Evolutionary conservation across 257 asterid species (phyloP).

Genomic region (Nemophila menziesii): DNA sequence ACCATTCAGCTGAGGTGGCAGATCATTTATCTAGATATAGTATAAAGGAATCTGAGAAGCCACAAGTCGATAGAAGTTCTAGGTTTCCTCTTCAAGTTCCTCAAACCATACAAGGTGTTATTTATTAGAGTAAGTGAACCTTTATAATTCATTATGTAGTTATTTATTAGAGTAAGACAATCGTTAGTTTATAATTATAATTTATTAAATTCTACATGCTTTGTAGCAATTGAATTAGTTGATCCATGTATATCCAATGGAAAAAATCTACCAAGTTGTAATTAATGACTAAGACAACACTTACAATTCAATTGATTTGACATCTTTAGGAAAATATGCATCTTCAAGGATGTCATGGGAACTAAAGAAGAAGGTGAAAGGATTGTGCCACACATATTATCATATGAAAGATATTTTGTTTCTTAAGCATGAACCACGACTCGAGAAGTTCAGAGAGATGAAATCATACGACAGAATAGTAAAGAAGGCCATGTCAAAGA

Average conservation of each 20-base stretch:
- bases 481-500: constrained; percentile 72
- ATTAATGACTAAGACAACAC: too few species aligned
- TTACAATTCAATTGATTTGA: too few species aligned
- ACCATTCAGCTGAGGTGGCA: constrained; percentile 36
- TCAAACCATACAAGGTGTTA: constrained; percentile 63
- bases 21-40: constrained; percentile 64
- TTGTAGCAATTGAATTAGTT: too few species aligned
- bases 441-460: constrained; percentile 68
- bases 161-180: too few species aligned
- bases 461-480: constrained; percentile 63
- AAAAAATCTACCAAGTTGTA: too few species aligned
- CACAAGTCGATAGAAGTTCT: constrained; percentile 35
- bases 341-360: constrained; percentile 91
- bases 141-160: too few species aligned
- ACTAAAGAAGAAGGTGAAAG: constrained; percentile 96
- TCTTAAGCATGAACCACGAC: constrained; percentile 74
- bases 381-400: constrained; percentile 84
- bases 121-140: too few species aligned
- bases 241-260: too few species aligned
- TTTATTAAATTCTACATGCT: too few species aligned
- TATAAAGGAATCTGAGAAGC: constrained; percentile 59
- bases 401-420: constrained; percentile 83
- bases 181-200: too few species aligned
- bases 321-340: constrained; percentile 30
- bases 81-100: constrained; percentile 81